These are phyloP conservation scores for Linnemannia zychae DNA, from an alignment of 192 early-diverging fungal genomes.

Conservation along the genomic window DNA sequence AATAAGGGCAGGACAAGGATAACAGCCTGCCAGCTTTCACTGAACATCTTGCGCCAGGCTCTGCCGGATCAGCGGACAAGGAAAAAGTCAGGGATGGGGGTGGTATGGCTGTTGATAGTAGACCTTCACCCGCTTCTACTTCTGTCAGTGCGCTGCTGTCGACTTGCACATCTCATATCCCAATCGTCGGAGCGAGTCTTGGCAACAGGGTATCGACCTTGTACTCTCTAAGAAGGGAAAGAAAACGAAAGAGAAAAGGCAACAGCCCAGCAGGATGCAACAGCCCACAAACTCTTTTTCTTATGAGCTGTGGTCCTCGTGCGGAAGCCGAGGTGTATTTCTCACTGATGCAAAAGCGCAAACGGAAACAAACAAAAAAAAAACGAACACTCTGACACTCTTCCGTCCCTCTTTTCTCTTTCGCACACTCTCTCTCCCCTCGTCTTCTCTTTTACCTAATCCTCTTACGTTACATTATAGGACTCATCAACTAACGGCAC, in stretches of 20 bases:
- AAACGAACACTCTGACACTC: neutral
- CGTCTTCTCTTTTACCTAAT: neutral
- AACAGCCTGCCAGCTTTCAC: neutral
- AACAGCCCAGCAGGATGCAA: conserved; percentile 14
- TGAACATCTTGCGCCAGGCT: neutral
- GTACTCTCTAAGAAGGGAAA: neutral
- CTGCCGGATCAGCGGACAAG: neutral
- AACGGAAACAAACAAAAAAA: neutral
- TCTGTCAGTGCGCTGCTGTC: neutral
- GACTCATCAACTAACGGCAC: neutral
- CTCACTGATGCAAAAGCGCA: neutral
- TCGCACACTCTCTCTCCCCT: neutral
- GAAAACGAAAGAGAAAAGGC: neutral
- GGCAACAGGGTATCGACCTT: neutral
- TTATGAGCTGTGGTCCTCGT: neutral
- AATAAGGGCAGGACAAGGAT: neutral
- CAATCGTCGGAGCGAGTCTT: neutral
- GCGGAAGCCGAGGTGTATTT: neutral
- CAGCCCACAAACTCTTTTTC: conserved; percentile 16
- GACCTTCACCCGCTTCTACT: neutral
- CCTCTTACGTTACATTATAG: neutral
- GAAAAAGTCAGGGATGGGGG: neutral
- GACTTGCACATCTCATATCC: neutral
- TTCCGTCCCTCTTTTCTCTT: neutral
- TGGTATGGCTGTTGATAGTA: neutral